These are phyloP conservation scores for Orbilia javanica DNA, from an alignment of 2,329 filamentous ascomycete species.

Conservation along the genomic window DNA sequence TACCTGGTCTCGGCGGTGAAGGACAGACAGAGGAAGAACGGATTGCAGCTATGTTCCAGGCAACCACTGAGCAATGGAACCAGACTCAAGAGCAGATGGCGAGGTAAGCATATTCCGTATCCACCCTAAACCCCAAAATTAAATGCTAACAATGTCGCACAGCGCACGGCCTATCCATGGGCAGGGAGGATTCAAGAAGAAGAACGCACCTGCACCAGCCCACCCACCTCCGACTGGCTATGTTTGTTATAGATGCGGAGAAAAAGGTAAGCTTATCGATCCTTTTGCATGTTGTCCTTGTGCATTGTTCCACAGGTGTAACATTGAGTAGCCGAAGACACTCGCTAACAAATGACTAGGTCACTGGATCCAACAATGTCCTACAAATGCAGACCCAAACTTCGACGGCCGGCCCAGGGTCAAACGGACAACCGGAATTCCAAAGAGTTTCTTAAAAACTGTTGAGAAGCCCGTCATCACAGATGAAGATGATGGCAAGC, in stretches of 20 bases:
- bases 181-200: slow-evolving; percentile 71
- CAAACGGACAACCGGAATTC: slow-evolving; percentile 96
- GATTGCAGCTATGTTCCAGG: slow-evolving; percentile 90
- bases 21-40: slow-evolving; percentile 82
- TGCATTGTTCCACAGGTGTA: slow-evolving; percentile 35
- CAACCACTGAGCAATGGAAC: slow-evolving; percentile 91
- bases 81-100: slow-evolving; percentile 94
- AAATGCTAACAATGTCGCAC: slow-evolving; percentile 58
- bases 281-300: neutral
- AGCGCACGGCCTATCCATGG: slow-evolving; percentile 67
- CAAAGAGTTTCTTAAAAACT: slow-evolving; percentile 92
- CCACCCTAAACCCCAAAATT: neutral
- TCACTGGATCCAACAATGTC: slow-evolving; percentile 99
- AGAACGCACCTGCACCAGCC: slow-evolving; percentile 75
- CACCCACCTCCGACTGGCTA: slow-evolving; percentile 94
- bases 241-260: slow-evolving; percentile 93
- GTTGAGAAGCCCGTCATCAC: slow-evolving; percentile 89
- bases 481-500: slow-evolving; percentile 81
- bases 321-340: neutral
- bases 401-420: slow-evolving; percentile 94
- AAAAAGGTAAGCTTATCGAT: slow-evolving; percentile 75
- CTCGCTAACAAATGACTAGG: slow-evolving; percentile 67
- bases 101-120: slow-evolving; percentile 70
- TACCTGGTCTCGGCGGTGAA: slow-evolving; percentile 35
- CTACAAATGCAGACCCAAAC: slow-evolving; percentile 97